Base-by-base conservation (phyloP, 2,329 filamentous ascomycete genomes). In the Hypomyces perniciosus region DNA sequence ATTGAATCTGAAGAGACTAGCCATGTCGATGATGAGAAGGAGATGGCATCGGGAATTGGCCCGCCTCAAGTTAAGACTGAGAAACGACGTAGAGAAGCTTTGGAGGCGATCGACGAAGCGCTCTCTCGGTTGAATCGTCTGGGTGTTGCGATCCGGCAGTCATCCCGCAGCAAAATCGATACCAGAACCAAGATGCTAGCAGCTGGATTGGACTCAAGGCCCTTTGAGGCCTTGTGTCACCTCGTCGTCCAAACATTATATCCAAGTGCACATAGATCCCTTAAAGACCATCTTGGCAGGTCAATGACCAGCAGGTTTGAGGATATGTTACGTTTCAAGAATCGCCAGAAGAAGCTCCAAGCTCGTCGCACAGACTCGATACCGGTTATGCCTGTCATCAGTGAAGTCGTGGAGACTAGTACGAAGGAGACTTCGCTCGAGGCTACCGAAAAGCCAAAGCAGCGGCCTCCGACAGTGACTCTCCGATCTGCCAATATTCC, bases 141-240 rank as follows among this genome's bases (percentile, higher is more conserved):
- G n/a, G 52, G 49, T 1, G 45, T 39, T 9, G 48, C 49, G 10
- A 54, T 54, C 42, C 52, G 49, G 20, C 39, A 48, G 26, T 52
- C 52, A 5, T 40, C 38, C 6, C 31, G 20, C 20, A 20, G 33
- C 5, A 52, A 38, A 27, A n/a, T 48, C 26, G 34, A 42, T 8
- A n/a, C 7, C 1, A 48, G 45, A 43, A 33, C n/a, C 1, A 48
- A 20, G 8, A 27, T 31, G 6, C 31, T 44, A 10, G 13, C 41
- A 8, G 28, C 34, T 3, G 28, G 41, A 5, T 34, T 33, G 4
- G 34, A 50, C 28, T 8, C 44, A n/a, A 9, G 30, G 4, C 29
- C 41, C 31, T 44, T 50, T 9, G 28, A 27, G 13, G 10, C 2
- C 27, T 20, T 44, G 20, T 44, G 40, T 30, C 13, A 27, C 2